phyloP scores from a whole-genome alignment of 2,329 filamentous ascomycete genomes.

The Epicoccum sorghinum region DNA sequence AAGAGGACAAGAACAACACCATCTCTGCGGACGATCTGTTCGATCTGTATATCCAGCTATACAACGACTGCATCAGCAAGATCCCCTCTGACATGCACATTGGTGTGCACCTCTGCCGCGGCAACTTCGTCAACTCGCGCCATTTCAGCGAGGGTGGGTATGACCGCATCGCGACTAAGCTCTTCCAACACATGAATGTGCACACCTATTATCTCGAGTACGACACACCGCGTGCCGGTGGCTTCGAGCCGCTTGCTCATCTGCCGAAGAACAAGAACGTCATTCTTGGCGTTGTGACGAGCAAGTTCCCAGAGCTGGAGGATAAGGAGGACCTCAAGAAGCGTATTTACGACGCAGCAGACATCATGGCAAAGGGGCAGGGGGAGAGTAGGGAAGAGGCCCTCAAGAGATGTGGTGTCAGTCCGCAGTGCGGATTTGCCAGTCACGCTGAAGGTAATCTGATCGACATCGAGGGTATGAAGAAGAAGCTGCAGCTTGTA shows the following conservation, averaged over 20 bases:
- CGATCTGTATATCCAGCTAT: conserved; percentile 74
- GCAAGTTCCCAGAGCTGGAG: conserved; percentile 51
- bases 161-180: conserved; percentile 48
- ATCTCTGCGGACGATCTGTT: conserved; percentile 70
- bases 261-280: conserved; percentile 52
- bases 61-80: conserved; percentile 71
- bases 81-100: conserved; percentile 72
- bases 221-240: conserved; percentile 52
- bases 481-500: conserved; percentile 72
- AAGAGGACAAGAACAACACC: conserved; percentile 68
- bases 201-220: conserved; percentile 47
- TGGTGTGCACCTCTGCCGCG: conserved; percentile 72
- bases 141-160: conserved; percentile 54
- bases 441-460: conserved; percentile 74
- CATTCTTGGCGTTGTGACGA: conserved; percentile 51
- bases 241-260: conserved; percentile 50
- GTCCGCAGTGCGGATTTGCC: conserved; percentile 52
- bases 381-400: conserved; percentile 68
- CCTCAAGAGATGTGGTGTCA: conserved; percentile 62
- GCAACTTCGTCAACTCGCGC: conserved; percentile 51
- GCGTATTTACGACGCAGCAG: conserved; percentile 56
- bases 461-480: conserved; percentile 70
- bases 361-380: conserved; percentile 70
- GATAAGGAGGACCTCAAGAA: conserved; percentile 51
- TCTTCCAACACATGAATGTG: conserved; percentile 37